Base-by-base conservation (phyloP, 345 rosid genomes). In the Clausena lansium region DNA sequence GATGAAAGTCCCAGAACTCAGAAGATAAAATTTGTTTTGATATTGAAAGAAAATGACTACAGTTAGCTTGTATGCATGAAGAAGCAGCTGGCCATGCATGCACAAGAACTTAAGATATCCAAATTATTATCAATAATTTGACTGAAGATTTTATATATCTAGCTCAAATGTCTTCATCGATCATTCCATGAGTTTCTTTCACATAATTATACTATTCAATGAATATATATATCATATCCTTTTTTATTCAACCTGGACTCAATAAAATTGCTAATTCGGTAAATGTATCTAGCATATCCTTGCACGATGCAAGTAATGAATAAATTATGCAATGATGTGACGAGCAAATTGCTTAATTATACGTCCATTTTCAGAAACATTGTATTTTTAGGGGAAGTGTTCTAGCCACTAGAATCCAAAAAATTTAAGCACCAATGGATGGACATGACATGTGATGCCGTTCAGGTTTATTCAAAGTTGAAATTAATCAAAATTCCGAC, bases 381-480 rank as follows among this genome's bases (percentile, higher is more conserved):
- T n/a, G 47, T 73, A 25, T 52, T 55, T 39, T 60, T 52, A 13
- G 61, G 19, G 27, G 8, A 60, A 36, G 3, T 57, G 6, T 50
- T 54, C 35, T 27, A 50, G 71, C 9, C 33, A 27, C 83, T 64
- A 66, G 3, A 47, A 30, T 77, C 35, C 78, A 30, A 68, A 5
- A 30, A 17, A 10, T 35, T 0, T 1, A 17, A 9, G 65, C 38
- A 60, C 17, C 50, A 71, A 9, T 32, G 45, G 67, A 32, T 32
- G 24, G 81, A 75, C 79, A 78, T 10, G 58, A n/a, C 85, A 76
- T 78, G 85, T 75, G 85, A 76, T 70, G 80, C 2, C 24, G 22
- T 17, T 61, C 35, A 28, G 35, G 39, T 30, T 5, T 32, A 32
- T 32, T 33, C 39, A 64, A 64, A 30, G 67, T 30, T 30, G 67